Base-by-base conservation (phyloP, 2,329 filamentous ascomycete species). In the Aspergillus hiratsukae region DNA sequence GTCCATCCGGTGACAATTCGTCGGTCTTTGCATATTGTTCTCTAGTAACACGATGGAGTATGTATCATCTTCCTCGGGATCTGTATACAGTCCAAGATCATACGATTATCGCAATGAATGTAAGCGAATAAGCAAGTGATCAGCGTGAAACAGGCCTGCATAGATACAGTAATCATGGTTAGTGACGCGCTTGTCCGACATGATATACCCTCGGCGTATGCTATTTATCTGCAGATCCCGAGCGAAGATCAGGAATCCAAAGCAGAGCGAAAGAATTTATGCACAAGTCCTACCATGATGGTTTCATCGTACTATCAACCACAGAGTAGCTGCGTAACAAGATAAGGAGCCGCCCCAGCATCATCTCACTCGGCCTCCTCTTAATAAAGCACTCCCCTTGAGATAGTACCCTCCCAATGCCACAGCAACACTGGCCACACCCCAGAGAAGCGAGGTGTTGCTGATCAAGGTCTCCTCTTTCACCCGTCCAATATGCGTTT, bases 341-440 rank as follows among this genome's bases (percentile, higher is more conserved):
- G 23, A 23, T 3, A 3, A 23, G 3, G 23, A 23, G 23, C 23
- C 3, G 23, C 23, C 3, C 23, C 23, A 23, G 23, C 29, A 31
- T 31, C 21, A 43, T 43, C 40, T 43, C 40, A 43, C 40, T 43
- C n/a, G n/a, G 19, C 9, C 21, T 11, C 40, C n/a, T 19, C 40
- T 23, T 3, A 43, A 1, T 19, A 43, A 23, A 23, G 40, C 40
- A 43, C 19, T 21, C 21, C 51, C 48, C 29, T 54, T 50, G 29
- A 58, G 45, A 55, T 58, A 58, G 21, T 55, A 57, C 8, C 53
- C 54, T 7, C 64, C 66, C 7, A 54, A 59, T 3, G 87, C 69
- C 84, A 91, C 67, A 90, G 90, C 37, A 9, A 60, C 48, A 87
- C 91, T 53, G 84, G 90, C 21, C 87, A 89, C 17, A 86, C 90